These are phyloP conservation scores for Eucalyptus cladocalyx DNA, from an alignment of 345 rosid genomes.

Conservation along the genomic window DNA sequence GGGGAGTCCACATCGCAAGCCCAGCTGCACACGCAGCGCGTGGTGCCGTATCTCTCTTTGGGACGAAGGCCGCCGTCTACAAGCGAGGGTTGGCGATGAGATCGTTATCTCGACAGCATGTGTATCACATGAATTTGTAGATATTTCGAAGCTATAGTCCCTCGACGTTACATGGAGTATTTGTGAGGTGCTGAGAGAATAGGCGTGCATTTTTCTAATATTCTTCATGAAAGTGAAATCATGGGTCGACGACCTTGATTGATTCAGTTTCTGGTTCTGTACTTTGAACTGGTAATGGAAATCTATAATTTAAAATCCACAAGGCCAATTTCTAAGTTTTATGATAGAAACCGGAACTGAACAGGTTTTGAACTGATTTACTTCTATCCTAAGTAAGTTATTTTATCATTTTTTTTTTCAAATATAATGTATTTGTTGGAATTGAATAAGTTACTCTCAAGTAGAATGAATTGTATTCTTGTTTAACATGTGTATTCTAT, in stretches of 20 bases:
- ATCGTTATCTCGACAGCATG: background rate
- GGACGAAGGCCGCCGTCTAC: background rate
- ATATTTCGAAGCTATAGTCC: background rate
- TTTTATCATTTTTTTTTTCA: background rate
- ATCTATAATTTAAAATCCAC: accelerated
- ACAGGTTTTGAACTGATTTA: background rate
- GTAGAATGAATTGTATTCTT: background rate
- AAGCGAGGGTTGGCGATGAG: background rate
- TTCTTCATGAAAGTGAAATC: background rate
- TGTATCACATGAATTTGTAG: background rate
- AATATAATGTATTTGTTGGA: background rate
- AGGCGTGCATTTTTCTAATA: background rate
- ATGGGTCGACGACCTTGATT: accelerated
- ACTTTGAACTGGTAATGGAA: accelerated
- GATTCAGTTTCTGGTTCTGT: accelerated
- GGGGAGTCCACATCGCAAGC: background rate
- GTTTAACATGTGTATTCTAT: background rate
- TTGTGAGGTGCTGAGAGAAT: background rate
- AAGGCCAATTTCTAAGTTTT: background rate
- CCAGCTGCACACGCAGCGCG: background rate
- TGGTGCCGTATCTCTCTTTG: background rate
- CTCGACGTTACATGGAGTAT: background rate
- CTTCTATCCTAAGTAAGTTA: background rate
- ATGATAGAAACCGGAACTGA: accelerated
- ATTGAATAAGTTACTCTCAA: background rate